Evolutionary conservation across 306 rosid species (phyloP).

Genomic region (Cucurbita maxima): DNA sequence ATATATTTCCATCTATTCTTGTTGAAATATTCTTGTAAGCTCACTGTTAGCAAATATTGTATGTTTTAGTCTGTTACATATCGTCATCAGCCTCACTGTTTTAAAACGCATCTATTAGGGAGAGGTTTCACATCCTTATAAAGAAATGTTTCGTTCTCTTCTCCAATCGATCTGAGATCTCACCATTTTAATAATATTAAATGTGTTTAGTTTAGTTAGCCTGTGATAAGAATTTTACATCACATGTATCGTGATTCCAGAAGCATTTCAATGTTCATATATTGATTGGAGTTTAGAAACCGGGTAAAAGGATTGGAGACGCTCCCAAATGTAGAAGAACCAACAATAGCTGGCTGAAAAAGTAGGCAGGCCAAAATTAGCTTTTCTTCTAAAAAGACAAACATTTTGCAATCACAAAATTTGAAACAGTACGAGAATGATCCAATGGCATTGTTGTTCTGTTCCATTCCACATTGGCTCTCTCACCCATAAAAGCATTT

Average conservation of each 20-base stretch:
- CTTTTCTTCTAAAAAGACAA: background rate
- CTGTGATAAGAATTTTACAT: background rate
- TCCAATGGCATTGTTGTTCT: background rate
- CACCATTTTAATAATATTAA: no score
- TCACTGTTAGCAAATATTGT: no score
- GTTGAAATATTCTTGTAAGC: no score
- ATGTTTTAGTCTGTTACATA: no score
- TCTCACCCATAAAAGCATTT: slow-evolving; percentile 1
- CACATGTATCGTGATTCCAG: background rate
- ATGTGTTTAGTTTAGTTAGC: background rate
- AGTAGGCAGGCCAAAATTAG: background rate
- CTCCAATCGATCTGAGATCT: no score
- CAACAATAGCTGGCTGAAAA: background rate
- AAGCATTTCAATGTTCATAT: background rate
- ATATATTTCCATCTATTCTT: no score
- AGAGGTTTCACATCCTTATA: no score
- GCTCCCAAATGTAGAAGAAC: background rate
- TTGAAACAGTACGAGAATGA: background rate
- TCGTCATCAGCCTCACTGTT: no score
- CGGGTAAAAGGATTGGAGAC: background rate
- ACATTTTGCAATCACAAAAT: background rate
- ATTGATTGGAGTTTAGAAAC: background rate
- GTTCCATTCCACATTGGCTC: background rate
- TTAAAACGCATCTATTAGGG: no score
- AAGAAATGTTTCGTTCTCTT: no score